These are phyloP conservation scores for Stephania yunnanensis DNA, from an alignment of 164 flowering plant species.

Conservation along the genomic window DNA sequence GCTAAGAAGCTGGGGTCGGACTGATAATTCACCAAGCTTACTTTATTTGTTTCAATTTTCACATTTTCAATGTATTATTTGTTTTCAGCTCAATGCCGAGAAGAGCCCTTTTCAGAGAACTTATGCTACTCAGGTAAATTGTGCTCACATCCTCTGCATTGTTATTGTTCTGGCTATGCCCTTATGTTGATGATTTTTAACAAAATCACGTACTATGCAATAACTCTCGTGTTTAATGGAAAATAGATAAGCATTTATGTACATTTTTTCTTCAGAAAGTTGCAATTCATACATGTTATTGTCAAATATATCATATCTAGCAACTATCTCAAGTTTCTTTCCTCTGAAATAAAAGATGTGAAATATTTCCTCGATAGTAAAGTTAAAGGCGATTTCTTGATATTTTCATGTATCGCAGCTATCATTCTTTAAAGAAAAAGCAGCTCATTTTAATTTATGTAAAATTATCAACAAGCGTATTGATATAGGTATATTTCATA, in stretches of 20 bases:
- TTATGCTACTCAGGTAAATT: constrained; percentile 82
- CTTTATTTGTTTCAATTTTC: background rate
- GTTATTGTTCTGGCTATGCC: background rate
- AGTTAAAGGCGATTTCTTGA: background rate
- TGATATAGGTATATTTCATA: no score
- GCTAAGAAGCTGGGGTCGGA: no score
- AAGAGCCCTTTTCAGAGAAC: constrained; percentile 98
- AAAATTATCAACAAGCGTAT: background rate
- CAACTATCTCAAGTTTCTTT: no score
- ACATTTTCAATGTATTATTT: constrained; percentile 9
- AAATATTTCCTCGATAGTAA: background rate
- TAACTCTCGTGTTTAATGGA: no score
- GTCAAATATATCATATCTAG: no score
- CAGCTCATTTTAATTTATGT: background rate
- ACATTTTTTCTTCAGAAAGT: background rate
- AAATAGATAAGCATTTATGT: no score
- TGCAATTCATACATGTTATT: background rate
- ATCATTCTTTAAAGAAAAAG: background rate
- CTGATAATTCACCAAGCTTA: no score
- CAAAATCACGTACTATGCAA: no score
- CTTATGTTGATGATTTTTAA: no score
- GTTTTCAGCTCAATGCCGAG: constrained; percentile 80
- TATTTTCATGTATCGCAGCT: background rate
- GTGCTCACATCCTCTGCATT: background rate
- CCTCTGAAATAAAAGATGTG: no score